These are phyloP conservation scores for Eucalyptus regnans DNA, from an alignment of 345 rosid genomes.

Conservation along the genomic window DNA sequence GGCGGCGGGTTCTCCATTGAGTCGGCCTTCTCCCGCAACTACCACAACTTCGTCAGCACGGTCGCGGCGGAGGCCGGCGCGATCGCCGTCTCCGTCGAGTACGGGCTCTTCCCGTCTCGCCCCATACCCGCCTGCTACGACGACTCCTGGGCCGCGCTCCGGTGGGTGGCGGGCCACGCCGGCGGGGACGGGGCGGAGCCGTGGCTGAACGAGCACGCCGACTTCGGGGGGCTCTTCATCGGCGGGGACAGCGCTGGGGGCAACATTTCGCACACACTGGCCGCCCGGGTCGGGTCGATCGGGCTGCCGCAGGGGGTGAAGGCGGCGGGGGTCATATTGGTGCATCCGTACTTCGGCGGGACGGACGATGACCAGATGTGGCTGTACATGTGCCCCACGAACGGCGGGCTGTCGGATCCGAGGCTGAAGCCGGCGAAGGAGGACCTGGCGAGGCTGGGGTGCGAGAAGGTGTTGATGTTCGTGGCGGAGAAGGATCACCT, in stretches of 20 bases:
- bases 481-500: conserved; percentile 25
- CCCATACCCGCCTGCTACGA: conserved; percentile 19
- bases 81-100: conserved; percentile 10
- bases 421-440: conserved; percentile 13
- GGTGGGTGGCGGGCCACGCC: conserved; percentile 11
- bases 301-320: conserved; percentile 3
- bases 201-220: conserved; percentile 12
- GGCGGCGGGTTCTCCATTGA: conserved; percentile 11
- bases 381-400: conserved; percentile 8
- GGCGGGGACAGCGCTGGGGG: conserved; percentile 32
- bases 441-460: conserved; percentile 14
- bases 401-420: conserved; percentile 18
- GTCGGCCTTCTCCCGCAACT: conserved; percentile 1
- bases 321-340: conserved; percentile 2
- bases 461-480: conserved; percentile 19
- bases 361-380: conserved; percentile 7
- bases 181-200: background rate
- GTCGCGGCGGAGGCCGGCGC: background rate
- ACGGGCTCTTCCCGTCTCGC: conserved; percentile 17
- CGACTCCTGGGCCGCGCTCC: conserved; percentile 24
- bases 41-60: background rate
- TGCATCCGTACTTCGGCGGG: conserved; percentile 25
- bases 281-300: background rate
- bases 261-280: conserved; percentile 13
- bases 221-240: conserved; percentile 6